Conservation (phyloP, 768 basidiomycete species). For the Hydnomerulius pinastri region DNA sequence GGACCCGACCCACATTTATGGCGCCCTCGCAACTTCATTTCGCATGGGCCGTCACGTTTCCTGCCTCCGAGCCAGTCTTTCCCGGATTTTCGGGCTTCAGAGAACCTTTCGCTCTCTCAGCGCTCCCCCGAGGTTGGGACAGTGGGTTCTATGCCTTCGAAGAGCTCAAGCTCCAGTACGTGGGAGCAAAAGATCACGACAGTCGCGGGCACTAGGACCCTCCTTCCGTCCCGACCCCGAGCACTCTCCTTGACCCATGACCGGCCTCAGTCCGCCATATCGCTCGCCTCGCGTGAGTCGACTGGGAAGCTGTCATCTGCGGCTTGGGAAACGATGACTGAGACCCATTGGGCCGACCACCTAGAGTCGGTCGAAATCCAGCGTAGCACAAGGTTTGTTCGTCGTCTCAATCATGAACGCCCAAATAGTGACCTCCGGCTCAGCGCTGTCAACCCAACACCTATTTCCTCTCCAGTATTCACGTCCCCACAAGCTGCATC, state of each 20-base stretch:
- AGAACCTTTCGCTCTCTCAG: not conserved
- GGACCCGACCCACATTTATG: conserved; percentile 16
- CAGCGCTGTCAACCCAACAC: conserved; percentile 13
- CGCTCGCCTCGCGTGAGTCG: conserved; percentile 28
- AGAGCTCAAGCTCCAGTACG: conserved; percentile 1
- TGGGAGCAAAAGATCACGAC: conserved; percentile 16
- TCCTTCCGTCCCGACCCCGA: conserved; percentile 23
- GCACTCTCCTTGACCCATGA: conserved; percentile 32
- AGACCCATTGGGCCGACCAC: conserved; percentile 22
- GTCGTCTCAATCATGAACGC: not conserved
- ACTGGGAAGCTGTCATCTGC: conserved; percentile 29
- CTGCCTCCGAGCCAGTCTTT: conserved; percentile 19
- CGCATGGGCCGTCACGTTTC: conserved; percentile 16
- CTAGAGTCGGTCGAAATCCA: conserved; percentile 14
- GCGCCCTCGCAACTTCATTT: conserved; percentile 15
- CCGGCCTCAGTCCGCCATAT: conserved; percentile 15
- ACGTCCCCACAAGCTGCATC: conserved; percentile 11
- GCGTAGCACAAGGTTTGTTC: conserved; percentile 15
- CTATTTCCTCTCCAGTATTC: conserved; percentile 15
- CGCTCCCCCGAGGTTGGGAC: not conserved
- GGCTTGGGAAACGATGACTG: conserved; percentile 26
- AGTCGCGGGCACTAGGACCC: conserved; percentile 2
- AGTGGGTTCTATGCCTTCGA: not conserved
- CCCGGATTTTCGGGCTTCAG: conserved; percentile 8
- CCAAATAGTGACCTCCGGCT: conserved; percentile 5